Base-by-base conservation (phyloP, 164 flowering plant genomes). In the Aristolochia fimbriata region DNA sequence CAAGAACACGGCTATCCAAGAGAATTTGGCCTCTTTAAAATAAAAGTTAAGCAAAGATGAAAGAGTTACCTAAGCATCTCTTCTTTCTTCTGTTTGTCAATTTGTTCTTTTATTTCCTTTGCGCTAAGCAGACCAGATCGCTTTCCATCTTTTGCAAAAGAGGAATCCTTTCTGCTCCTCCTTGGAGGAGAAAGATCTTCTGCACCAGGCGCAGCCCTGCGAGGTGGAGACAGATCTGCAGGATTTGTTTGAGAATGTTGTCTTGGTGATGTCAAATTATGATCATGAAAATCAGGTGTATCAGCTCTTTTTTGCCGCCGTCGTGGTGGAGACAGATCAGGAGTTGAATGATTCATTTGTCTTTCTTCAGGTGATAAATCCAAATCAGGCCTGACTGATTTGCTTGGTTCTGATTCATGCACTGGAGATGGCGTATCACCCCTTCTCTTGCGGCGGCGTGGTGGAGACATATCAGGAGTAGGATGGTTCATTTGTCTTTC, bases 181-280 rank as follows among this genome's bases (percentile, higher is more conserved):
- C 98, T 81, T 11, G 92, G 83, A 0, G 92, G 89, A 63, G 96
- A 91, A 62, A 83, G 80, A 58, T 80, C 86, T 15, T 33, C 54
- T 41, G 5, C n/a, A 33, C 15, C 56, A 50, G 15, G 63, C 25
- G 67, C 53, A 47, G 49, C 41, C 46, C 66, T 48, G 30, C 55
- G 68, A 55, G 72, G 71, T 7, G 62, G 73, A 57, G 78, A 71
- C 15, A n/a, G 15, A n/a, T 51, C 23, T 20, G 55, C 15, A 71
- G 64, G 37, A 30, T 55, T 5, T n/a, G 59, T 31, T 33, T n/a
- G 56, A 48, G 24, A 59, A 45, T n/a, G 67, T 19, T 58, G 64
- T 11, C 51, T 68, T 52, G 68, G 68, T 3, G 69, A 71, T 24
- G 78, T 70, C n/a, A 70, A 47, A 61, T 71, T 70, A 27, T 6